phyloP scores from a whole-genome alignment of 768 basidiomycete species.

The Lactifluus hygrophoroides region DNA sequence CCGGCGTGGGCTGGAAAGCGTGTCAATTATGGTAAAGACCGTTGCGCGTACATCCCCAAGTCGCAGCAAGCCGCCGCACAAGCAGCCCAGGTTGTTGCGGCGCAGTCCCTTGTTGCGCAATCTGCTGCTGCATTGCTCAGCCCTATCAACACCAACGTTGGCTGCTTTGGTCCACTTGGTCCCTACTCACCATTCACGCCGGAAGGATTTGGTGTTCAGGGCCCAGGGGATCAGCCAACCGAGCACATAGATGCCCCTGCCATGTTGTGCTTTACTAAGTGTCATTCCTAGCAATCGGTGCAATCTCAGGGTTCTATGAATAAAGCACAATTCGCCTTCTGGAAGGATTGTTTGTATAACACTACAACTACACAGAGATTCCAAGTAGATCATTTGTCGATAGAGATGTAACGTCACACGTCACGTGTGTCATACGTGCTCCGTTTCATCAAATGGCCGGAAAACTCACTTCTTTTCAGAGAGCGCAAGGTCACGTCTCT shows the following conservation, averaged over 20 bases:
- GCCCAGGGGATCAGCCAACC: slow-evolving; percentile 87
- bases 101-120: slow-evolving; percentile 54
- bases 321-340: too few species aligned
- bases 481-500: slow-evolving; percentile 71
- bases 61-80: slow-evolving; percentile 86
- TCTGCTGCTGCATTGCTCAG: slow-evolving; percentile 34
- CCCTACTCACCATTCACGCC: slow-evolving; percentile 48
- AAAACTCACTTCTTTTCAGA: slow-evolving; percentile 24
- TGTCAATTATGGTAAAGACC: slow-evolving; percentile 98
- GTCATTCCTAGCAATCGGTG: too few species aligned
- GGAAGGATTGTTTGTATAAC: too few species aligned
- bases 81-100: slow-evolving; percentile 77
- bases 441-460: not conserved
- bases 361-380: too few species aligned
- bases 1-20: slow-evolving; percentile 92
- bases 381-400: too few species aligned
- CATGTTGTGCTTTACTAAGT: slow-evolving; percentile 31
- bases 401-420: too few species aligned
- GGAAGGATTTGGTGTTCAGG: slow-evolving; percentile 34
- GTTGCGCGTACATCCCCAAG: slow-evolving; percentile 96
- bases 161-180: slow-evolving; percentile 34
- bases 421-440: slow-evolving; percentile 38
- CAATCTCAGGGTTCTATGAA: too few species aligned
- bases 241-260: slow-evolving; percentile 94
- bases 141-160: slow-evolving; percentile 26